These are phyloP conservation scores for Salix dunnii DNA, from an alignment of 345 rosid genomes.

Conservation along the genomic window DNA sequence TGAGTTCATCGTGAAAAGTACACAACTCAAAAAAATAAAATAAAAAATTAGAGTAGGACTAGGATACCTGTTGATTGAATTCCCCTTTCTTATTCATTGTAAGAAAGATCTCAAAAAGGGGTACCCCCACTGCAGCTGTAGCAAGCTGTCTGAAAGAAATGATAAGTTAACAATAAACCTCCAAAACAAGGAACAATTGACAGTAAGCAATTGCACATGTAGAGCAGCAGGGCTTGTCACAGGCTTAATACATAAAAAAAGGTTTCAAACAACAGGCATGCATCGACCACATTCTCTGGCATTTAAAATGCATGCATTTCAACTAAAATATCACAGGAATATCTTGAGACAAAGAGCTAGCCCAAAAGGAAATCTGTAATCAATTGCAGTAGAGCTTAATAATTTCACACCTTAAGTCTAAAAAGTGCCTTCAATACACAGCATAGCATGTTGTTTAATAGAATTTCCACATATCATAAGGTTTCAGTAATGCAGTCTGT, in stretches of 20 bases:
- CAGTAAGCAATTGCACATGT: no score
- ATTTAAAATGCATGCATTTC: neutral
- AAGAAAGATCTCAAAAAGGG: conserved; percentile 83
- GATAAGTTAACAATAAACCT: neutral
- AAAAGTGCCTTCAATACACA: neutral
- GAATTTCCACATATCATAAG: neutral
- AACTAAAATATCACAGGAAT: neutral
- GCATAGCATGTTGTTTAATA: neutral
- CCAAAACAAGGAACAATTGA: neutral
- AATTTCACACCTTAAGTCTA: neutral
- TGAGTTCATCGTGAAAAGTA: neutral
- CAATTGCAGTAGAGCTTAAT: neutral
- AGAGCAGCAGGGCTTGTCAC: no score
- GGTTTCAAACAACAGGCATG: neutral
- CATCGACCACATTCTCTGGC: neutral
- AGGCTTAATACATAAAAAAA: no score
- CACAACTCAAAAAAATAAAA: neutral
- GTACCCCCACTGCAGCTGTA: conserved; percentile 61
- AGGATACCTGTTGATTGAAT: conserved; percentile 74
- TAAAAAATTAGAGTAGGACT: neutral
- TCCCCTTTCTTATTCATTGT: conserved; percentile 61
- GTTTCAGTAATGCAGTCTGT: no score
- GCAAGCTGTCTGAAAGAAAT: conserved; percentile 69
- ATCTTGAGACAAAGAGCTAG: neutral
- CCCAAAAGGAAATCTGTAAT: neutral